Conservation (phyloP, 2,329 filamentous ascomycete genomes). For the Claviceps sp. region DNA sequence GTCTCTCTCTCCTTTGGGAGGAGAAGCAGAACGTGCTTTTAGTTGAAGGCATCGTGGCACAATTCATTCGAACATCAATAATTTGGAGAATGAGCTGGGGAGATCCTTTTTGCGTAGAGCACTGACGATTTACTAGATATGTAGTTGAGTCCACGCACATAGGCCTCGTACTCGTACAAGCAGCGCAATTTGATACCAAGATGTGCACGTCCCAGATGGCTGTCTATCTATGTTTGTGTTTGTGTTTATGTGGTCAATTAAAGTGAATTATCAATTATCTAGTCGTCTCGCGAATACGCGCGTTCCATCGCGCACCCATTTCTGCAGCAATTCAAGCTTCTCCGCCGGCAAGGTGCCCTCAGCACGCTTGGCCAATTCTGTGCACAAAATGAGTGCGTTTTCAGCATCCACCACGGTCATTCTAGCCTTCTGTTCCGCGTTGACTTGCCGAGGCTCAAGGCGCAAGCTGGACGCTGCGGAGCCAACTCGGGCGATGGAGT, state of each 20-base stretch:
- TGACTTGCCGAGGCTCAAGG: conserved; percentile 34
- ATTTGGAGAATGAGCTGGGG: too few species aligned
- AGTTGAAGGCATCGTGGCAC: too few species aligned
- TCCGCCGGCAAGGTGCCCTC: conserved; percentile 26
- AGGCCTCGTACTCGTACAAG: too few species aligned
- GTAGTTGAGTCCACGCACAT: too few species aligned
- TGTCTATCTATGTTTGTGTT: too few species aligned
- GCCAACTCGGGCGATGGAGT: conserved; percentile 12
- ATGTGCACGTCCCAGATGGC: too few species aligned
- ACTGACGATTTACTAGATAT: too few species aligned
- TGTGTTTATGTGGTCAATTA: not conserved
- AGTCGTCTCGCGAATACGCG: not conserved
- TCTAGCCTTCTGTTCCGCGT: conserved; percentile 28
- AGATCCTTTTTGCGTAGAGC: too few species aligned
- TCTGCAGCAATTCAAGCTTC: conserved; percentile 29
- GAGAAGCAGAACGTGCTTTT: too few species aligned
- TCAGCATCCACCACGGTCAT: conserved; percentile 43
- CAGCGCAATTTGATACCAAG: too few species aligned
- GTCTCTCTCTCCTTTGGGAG: too few species aligned
- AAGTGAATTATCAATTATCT: not conserved
- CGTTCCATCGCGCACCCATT: conserved; percentile 35
- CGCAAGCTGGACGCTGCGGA: conserved; percentile 16
- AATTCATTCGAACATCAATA: too few species aligned
- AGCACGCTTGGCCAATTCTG: conserved; percentile 36
- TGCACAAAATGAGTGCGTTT: conserved; percentile 46